Evolutionary conservation across 2,329 filamentous ascomycete species (phyloP), one percentile per base, ranked within the genome.

Genomic region (Alternaria conjuncta): DNA sequence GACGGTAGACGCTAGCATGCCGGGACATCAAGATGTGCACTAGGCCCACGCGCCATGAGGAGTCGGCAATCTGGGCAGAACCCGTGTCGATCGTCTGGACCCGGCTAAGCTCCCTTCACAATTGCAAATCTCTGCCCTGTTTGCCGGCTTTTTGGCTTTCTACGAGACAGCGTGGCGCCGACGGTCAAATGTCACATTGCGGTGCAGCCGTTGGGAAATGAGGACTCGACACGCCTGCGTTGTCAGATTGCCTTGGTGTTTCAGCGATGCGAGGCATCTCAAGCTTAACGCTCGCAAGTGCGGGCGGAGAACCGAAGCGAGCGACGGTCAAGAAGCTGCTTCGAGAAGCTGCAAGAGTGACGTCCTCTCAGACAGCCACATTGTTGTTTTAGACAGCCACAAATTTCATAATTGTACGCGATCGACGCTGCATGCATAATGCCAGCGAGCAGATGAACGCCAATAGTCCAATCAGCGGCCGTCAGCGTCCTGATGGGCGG

Each of bases 301-400:
- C 46, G 36, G 49, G 26, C 36, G 55, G 43, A 57, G 57, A 55
- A 56, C 30, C 51, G 51, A 57, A 28, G 15, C 21, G 36, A 46
- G 28, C 57, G 50, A 55, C 43, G 20, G 7, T 45, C 20, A 28
- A 18, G 9, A 55, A 25, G 36, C 41, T 21, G 21, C 43, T 46
- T 32, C 36, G 32, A 51, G 25, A 53, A 45, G 20, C 55, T 50
- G 45, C 47, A 49, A 30, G n/a, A 51, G 65, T 73, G 72, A 75
- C 72, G 71, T 66, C 51, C 23, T 70, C 66, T 69, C 71, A 75
- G 69, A 71, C 70, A 74, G 71, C 72, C 72, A 75, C 72, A 60
- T 9, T 30, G 13, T 45, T 45, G 13, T 18, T 59, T 23, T 25
- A 28, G 41, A 54, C 8, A 43, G 32, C 45, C 44, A 46, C 49